A percentile compares a stretch with the other conserved stretches of the same genome.
These are phyloP conservation scores for Coccinonectria pachysandricola DNA, from an alignment of 2,329 filamentous ascomycete genomes.

Conservation along the genomic window DNA sequence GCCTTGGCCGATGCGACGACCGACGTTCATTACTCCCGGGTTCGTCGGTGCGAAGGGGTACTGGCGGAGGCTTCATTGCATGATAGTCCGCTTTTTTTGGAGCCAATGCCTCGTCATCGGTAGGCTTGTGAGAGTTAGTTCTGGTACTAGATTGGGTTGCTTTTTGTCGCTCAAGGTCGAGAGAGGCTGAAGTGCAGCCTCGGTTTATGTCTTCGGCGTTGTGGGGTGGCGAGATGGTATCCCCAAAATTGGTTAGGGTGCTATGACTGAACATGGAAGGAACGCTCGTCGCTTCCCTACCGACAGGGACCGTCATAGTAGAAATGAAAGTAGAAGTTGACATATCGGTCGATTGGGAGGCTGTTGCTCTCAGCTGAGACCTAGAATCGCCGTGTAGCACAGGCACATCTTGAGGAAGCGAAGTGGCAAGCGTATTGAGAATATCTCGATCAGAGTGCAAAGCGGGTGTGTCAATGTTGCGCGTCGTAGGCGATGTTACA, in stretches of 20 bases:
- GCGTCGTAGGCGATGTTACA: conserved; percentile 2
- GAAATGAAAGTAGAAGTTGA: conserved; percentile 23
- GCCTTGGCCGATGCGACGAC: conserved; percentile 21
- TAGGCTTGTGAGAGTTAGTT: conserved; percentile 17
- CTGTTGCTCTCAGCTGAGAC: conserved; percentile 28
- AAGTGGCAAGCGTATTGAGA: conserved; percentile 5
- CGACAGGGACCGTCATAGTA: conserved; percentile 19
- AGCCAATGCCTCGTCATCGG: conserved; percentile 17
- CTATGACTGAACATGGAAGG: conserved; percentile 24
- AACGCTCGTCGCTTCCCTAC: conserved; percentile 20
- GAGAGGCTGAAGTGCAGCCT: conserved; percentile 22
- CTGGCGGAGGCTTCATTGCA: conserved; percentile 6
- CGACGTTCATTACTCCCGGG: conserved; percentile 8
- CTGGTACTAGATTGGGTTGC: conserved; percentile 15
- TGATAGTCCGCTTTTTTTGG: conserved; percentile 12
- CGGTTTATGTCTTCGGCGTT: conserved; percentile 22
- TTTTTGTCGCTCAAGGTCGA: conserved; percentile 24
- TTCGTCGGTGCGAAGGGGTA: conserved; percentile 8
- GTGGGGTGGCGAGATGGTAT: conserved; percentile 26
- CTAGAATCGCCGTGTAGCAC: conserved; percentile 24
- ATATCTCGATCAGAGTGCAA: conserved; percentile 14
- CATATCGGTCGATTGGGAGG: conserved; percentile 22
- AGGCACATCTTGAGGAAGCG: conserved; percentile 23
- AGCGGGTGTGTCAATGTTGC: conserved; percentile 3
- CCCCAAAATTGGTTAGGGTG: conserved; percentile 24